A percentile compares a stretch with the other conserved stretches of the same genome.
phyloP scores from a whole-genome alignment of 2,329 filamentous ascomycete genomes.

The Pseudogymnoascus sp. region DNA sequence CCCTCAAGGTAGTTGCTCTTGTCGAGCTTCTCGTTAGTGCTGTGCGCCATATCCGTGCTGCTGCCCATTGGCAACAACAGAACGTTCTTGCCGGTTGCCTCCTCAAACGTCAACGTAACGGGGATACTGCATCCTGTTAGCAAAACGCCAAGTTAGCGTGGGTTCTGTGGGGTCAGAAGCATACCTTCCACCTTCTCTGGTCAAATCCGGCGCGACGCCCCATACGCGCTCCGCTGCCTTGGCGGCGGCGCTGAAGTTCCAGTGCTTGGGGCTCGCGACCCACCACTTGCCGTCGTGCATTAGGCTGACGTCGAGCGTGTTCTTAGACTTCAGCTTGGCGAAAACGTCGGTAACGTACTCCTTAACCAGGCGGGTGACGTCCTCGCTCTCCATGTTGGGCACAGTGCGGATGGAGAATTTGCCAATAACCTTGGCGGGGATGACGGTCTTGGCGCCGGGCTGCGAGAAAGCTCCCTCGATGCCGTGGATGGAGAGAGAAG shows the following conservation, averaged over 20 bases:
- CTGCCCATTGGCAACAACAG: conserved; percentile 93
- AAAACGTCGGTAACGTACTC: conserved; percentile 80
- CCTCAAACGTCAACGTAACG: conserved; percentile 93
- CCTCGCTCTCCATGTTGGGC: conserved; percentile 90
- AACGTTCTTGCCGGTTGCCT: conserved; percentile 97
- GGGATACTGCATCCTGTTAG: conserved; percentile 61
- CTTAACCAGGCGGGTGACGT: conserved; percentile 79
- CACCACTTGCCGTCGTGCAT: conserved; percentile 98
- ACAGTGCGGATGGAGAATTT: conserved; percentile 99
- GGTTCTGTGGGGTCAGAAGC: conserved; percentile 24
- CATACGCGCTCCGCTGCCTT: conserved; percentile 97
- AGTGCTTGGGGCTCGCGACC: conserved; percentile 95
- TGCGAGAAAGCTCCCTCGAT: conserved; percentile 92
- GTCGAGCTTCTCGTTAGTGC: conserved; percentile 97
- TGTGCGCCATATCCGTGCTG: conserved; percentile 93
- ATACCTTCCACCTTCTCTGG: conserved; percentile 85
- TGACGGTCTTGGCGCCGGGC: conserved; percentile 94
- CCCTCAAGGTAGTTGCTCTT: conserved; percentile 97
- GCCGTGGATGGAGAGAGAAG: conserved; percentile 89
- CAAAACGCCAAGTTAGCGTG: conserved; percentile 5
- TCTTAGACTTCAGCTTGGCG: conserved; percentile 84
- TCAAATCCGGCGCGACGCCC: conserved; percentile 89
- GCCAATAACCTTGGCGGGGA: conserved; percentile 93
- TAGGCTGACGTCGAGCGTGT: conserved; percentile 71
- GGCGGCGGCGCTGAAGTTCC: conserved; percentile 92